These are phyloP conservation scores for Fomitopsis palustris DNA, from an alignment of 1,284 basidiomycete species.

Conservation along the genomic window DNA sequence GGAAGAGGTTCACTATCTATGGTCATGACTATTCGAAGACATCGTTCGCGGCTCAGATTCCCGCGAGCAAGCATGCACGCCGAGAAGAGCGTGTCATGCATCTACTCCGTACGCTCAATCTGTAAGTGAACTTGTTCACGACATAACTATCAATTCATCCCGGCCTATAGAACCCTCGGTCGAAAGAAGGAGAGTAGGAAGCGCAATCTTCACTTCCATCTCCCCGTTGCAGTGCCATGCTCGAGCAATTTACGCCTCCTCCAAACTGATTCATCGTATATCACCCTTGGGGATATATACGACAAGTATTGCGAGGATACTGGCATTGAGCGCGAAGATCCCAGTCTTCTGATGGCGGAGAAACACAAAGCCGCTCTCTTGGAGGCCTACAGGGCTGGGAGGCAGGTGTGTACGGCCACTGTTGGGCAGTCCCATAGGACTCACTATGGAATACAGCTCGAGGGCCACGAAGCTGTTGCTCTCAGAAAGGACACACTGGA, in stretches of 20 bases:
- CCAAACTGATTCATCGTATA: slow-evolving; percentile 90
- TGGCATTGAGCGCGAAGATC: slow-evolving; percentile 86
- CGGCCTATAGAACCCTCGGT: slow-evolving; percentile 59
- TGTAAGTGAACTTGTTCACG: slow-evolving; percentile 44
- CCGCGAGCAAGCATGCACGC: slow-evolving; percentile 83
- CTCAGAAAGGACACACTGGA: slow-evolving; percentile 89
- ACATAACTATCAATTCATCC: neutral
- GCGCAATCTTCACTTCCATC: slow-evolving; percentile 88
- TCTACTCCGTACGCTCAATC: slow-evolving; percentile 90
- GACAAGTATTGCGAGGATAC: slow-evolving; percentile 83
- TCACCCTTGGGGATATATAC: slow-evolving; percentile 91
- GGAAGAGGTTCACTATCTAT: slow-evolving; percentile 88
- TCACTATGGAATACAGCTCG: slow-evolving; percentile 37
- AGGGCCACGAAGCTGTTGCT: slow-evolving; percentile 67
- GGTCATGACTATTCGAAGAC: slow-evolving; percentile 91
- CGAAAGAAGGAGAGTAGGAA: slow-evolving; percentile 94
- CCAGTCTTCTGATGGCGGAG: slow-evolving; percentile 80
- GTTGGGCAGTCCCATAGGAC: neutral
- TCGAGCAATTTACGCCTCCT: slow-evolving; percentile 84
- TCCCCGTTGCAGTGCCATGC: slow-evolving; percentile 86
- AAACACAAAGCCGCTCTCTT: slow-evolving; percentile 71
- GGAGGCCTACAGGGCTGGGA: slow-evolving; percentile 52
- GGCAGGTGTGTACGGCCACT: slow-evolving; percentile 37
- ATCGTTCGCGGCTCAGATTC: slow-evolving; percentile 91
- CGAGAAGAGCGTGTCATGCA: slow-evolving; percentile 94